Evolutionary conservation across 768 basidiomycete species (phyloP), one percentile per base, ranked within the genome.

Genomic region (Pulveroboletus sp.): DNA sequence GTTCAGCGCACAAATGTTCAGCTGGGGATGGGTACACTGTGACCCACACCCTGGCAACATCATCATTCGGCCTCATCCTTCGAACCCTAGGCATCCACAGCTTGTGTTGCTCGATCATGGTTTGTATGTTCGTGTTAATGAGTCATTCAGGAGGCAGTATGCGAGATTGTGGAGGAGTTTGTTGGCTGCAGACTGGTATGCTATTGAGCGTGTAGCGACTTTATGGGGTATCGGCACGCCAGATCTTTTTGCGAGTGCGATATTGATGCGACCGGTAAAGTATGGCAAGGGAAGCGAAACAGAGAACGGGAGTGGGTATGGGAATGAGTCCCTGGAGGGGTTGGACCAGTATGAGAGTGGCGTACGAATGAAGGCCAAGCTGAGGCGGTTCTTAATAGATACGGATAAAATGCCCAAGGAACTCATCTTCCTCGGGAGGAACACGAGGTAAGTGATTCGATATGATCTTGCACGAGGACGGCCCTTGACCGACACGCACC

Each of bases 61-160:
- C 51, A 80, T 81, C 67, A 80, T 85, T 58, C 88, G 78, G 8
- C 80, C 79, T 1, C 54, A 64, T 36, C 66, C 66, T 28, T 53
- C 43, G 21, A 46, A 57, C 17, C 43, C 54, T 3, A 46, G 30
- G 38, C 58, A 65, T 6, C 76, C 82, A 2, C 84, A 88, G 58
- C 73, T 92, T 54, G 86, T 96, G 30, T 74, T 96, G 11, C 81
- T 97, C 58, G 94, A 97, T 63, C 94, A 97, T 64, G 94, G 94
- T 1, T 72, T 97, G 10, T 96, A 95, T 62, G 88, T 94, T 35
- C 72, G 73, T 8, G 77, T 93, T 4, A 67, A 80, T 14, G 78
- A 84, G 15, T 64, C 73, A 2, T 92, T 96, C 65, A 77, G 80
- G 54, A 70, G 76, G 30, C 80, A 94, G 49, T 95, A 93, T 73